Base-by-base conservation (phyloP, 2,329 filamentous ascomycete species). In the Aspergillus nomiae region DNA sequence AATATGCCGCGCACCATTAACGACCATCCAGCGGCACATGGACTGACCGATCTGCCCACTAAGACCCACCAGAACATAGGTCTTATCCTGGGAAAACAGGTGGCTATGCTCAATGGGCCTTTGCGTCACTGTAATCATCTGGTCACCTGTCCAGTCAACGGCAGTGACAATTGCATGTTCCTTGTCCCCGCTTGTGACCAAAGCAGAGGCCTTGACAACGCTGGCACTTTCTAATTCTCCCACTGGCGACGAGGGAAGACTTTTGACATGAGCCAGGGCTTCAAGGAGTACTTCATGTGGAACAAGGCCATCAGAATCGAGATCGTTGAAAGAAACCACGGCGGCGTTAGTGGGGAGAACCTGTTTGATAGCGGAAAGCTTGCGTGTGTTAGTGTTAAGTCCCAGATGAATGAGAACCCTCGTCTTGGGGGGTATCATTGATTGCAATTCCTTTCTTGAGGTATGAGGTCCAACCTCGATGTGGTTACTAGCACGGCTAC, bases 41-140 rank as follows among this genome's bases (percentile, higher is more conserved):
- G 73, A 76, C 21, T 67, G 68, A 21, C 76, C 76, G 30, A 77
- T 62, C 10, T 69, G 67, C 30, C 75, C 74, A 30, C 67, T 68
- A 4, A 75, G 60, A 36, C 76, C 75, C 30, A 74, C 63, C 14
- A 78, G 61, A 28, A 71, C 61, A 60, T 77, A 78, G 4, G 75
- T 75, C 56, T 70, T 74, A 24, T 74, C 50, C 9, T n/a, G 5
- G 2, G 58, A 64, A 64, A 74, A 74, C 4, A 73, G 46, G 21
- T 32, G 14, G 11, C 43, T 6, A 55, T 46, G 28, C 21, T 60
- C 56, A n/a, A 65, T 54, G 19, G 65, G 66, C 34, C 54, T 61
- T 21, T 53, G 59, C 19, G 12, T 61, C 12, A 59, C n/a, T 16
- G 48, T 59, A 54, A 59, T 59, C 30, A 36, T 54, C 48, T 59